Conservation (phyloP, 352 stramenopile genomes). For the Phytophthora pseudosyringae region DNA sequence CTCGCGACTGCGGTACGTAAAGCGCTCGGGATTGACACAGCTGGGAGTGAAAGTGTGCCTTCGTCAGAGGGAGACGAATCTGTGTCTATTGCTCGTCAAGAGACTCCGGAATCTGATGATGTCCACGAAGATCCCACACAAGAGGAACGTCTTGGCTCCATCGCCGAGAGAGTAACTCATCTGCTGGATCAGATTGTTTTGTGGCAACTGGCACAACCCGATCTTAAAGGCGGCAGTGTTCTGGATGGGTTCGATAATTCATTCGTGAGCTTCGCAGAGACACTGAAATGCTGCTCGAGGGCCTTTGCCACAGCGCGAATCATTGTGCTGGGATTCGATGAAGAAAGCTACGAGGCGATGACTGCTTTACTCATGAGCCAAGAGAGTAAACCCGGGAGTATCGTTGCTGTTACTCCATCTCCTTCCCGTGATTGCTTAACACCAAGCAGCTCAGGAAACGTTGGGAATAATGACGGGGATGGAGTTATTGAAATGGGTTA, state of each 20-base stretch:
- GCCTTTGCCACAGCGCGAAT: slow-evolving; percentile 52
- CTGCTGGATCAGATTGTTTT: slow-evolving; percentile 66
- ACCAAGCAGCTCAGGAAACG: slow-evolving; percentile 14
- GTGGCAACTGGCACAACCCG: slow-evolving; percentile 66
- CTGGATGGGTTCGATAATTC: slow-evolving; percentile 79
- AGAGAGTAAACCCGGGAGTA: neutral
- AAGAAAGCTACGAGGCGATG: slow-evolving; percentile 74
- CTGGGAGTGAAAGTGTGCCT: slow-evolving; percentile 3
- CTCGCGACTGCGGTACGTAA: slow-evolving; percentile 50
- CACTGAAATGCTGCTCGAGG: slow-evolving; percentile 45
- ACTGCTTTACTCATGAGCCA: slow-evolving; percentile 18
- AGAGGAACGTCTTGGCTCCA: slow-evolving; percentile 1
- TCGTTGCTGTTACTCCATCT: slow-evolving; percentile 7
- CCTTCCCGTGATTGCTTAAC: slow-evolving; percentile 16
- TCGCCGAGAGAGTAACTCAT: slow-evolving; percentile 29
- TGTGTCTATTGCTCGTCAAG: slow-evolving; percentile 1
- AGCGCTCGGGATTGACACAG: slow-evolving; percentile 39
- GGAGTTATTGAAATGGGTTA: slow-evolving; percentile 8
- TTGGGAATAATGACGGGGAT: slow-evolving; percentile 11
- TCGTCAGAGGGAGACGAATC: slow-evolving; percentile 6
- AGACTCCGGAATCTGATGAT: slow-evolving; percentile 31
- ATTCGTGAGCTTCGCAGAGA: slow-evolving; percentile 50
- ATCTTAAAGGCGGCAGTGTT: slow-evolving; percentile 70
- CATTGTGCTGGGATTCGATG: slow-evolving; percentile 67
- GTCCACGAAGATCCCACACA: slow-evolving; percentile 18